These are phyloP conservation scores for Aureobasidium sp. DNA, from an alignment of 2,329 filamentous ascomycete species.

Conservation along the genomic window DNA sequence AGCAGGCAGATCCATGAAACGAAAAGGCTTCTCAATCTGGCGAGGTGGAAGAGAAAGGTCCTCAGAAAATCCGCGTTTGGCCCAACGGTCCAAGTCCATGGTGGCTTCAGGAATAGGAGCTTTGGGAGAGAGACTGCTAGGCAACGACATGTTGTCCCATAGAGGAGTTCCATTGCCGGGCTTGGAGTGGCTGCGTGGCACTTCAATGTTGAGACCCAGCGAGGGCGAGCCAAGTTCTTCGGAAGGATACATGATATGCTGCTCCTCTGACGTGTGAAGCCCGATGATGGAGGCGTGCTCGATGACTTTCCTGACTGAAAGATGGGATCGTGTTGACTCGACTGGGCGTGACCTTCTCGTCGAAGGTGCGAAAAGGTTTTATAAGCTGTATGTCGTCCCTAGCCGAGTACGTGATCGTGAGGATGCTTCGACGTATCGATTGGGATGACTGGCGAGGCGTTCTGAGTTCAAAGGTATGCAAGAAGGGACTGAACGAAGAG, in stretches of 20 bases:
- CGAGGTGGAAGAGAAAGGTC: not conserved
- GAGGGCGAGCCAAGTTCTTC: not conserved
- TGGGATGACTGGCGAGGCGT: not conserved
- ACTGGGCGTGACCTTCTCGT: no score
- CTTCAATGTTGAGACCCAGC: not conserved
- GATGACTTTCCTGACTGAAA: not conserved
- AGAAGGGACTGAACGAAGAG: no score
- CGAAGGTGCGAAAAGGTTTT: not conserved
- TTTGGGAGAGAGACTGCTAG: not conserved
- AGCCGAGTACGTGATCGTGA: not conserved
- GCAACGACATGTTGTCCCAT: not conserved
- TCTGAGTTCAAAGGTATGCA: not conserved
- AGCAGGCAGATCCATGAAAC: not conserved
- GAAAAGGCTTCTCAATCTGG: not conserved
- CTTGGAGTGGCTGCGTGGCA: not conserved
- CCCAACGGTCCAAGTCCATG: not conserved
- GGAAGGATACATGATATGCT: not conserved
- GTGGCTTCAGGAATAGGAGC: not conserved
- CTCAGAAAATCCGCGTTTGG: not conserved
- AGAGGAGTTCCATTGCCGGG: not conserved
- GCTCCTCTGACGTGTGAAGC: not conserved
- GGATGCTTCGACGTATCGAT: not conserved
- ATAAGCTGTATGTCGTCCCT: not conserved
- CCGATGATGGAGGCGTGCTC: not conserved
- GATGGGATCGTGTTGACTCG: not conserved